A percentile compares a stretch with the other conserved stretches of the same genome.
Evolutionary conservation across 2,329 filamentous ascomycete genomes (phyloP).

Genomic region (Clarireedia paspali): DNA sequence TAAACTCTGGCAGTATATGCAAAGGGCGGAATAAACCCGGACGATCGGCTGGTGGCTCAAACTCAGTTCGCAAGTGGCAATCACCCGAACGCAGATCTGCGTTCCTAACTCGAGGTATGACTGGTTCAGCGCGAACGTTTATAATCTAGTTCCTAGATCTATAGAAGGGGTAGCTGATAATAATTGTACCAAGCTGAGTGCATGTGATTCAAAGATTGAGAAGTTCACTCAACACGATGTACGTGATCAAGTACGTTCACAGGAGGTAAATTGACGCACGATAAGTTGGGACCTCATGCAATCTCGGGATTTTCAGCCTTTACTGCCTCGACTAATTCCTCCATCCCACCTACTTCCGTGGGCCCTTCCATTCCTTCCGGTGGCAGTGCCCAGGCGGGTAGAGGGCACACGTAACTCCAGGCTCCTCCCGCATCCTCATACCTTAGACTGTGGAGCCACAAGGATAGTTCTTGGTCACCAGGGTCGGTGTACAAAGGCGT

Average conservation of each 20-base stretch:
- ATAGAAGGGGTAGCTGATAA: too few species aligned
- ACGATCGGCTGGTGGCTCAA: too few species aligned
- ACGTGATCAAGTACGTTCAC: background rate
- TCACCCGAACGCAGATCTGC: background rate
- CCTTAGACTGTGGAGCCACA: constrained; percentile 87
- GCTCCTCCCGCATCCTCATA: constrained; percentile 77
- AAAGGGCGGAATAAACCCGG: too few species aligned
- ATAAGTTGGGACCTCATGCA: constrained; percentile 11
- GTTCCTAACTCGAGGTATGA: background rate
- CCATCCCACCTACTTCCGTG: constrained; percentile 54
- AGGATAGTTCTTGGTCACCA: constrained; percentile 77
- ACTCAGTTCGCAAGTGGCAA: too few species aligned
- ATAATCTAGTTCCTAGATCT: too few species aligned
- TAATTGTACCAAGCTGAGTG: background rate
- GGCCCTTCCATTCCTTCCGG: constrained; percentile 54
- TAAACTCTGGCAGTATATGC: too few species aligned
- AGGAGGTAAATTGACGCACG: background rate
- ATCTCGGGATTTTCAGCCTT: constrained; percentile 29
- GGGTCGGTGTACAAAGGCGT: constrained; percentile 93
- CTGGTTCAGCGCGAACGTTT: too few species aligned
- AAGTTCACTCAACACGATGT: background rate
- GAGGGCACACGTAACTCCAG: constrained; percentile 80
- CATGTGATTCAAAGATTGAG: background rate
- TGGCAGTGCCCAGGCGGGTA: constrained; percentile 83
- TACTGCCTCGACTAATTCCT: constrained; percentile 47